phyloP scores from a whole-genome alignment of 257 asterid species.

The Fraxinus anomala region DNA sequence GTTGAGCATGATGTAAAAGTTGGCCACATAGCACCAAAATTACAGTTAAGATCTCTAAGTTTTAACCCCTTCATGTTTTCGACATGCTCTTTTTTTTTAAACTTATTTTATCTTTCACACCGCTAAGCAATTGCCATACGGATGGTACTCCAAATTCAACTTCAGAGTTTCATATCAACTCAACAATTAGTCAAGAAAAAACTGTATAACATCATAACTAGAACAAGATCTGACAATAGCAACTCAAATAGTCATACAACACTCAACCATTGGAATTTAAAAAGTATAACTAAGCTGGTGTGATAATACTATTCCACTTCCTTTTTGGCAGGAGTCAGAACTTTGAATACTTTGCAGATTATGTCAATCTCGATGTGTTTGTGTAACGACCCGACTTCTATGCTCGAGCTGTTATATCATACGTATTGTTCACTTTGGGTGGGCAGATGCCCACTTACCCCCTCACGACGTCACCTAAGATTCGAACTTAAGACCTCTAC shows the following conservation, averaged over 20 bases:
- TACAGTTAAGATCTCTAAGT: conserved; percentile 68
- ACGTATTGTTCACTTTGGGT: too few relatives aligned
- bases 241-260: background rate
- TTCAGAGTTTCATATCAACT: background rate
- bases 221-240: background rate
- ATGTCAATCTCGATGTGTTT: conserved; percentile 93
- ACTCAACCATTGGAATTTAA: background rate
- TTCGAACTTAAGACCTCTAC: too few relatives aligned
- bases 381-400: conserved; percentile 10
- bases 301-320: conserved; percentile 67
- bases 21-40: conserved; percentile 57
- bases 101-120: background rate
- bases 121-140: background rate
- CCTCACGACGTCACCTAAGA: too few relatives aligned
- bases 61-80: conserved; percentile 18
- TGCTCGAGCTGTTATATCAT: too few relatives aligned
- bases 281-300: background rate
- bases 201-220: background rate
- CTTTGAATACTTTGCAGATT: conserved; percentile 84
- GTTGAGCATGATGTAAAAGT: conserved; percentile 68
- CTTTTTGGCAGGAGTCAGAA: conserved; percentile 77
- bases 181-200: background rate
- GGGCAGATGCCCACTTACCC: too few relatives aligned
- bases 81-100: background rate
- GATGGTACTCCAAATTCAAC: background rate